Conservation (phyloP, 345 rosid genomes). For the Camelina sativa region DNA sequence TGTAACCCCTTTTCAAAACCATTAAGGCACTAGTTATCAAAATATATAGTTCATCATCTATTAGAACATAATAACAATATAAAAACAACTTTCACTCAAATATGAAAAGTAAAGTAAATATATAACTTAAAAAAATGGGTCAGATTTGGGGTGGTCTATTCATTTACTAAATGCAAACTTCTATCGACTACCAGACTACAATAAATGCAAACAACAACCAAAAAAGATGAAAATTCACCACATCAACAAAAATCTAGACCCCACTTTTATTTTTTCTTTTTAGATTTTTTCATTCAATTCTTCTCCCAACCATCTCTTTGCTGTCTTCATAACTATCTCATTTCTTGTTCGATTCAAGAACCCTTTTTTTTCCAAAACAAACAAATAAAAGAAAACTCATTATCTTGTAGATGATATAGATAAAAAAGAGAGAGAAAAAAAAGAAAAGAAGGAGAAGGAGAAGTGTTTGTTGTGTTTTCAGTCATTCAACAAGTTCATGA, state of each 20-base stretch:
- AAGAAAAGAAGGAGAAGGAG: neutral
- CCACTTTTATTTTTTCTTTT: constrained; percentile 1
- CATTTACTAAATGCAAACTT: constrained; percentile 43
- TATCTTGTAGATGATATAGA: constrained; percentile 27
- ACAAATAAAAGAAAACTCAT: constrained; percentile 6
- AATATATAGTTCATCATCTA: neutral
- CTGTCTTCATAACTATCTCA: constrained; percentile 50
- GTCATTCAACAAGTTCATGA: constrained; percentile 39
- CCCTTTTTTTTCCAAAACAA: neutral
- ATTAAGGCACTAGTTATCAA: neutral
- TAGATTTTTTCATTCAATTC: constrained; percentile 29
- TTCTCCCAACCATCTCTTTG: constrained; percentile 48
- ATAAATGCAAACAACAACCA: constrained; percentile 28
- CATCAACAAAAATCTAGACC: constrained; percentile 26
- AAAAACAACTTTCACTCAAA: constrained; percentile 7
- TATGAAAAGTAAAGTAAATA: neutral
- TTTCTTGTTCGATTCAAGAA: constrained; percentile 41
- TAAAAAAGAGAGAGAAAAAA: neutral
- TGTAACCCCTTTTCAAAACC: neutral
- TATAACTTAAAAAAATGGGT: neutral
- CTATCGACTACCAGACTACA: constrained; percentile 45
- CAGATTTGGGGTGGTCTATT: constrained; percentile 24
- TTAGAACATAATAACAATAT: constrained; percentile 1
- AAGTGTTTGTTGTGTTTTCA: constrained; percentile 44
- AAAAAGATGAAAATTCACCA: constrained; percentile 28